phyloP scores from a whole-genome alignment of 73 alveolate genomes.

The Urostyla sp. region DNA sequence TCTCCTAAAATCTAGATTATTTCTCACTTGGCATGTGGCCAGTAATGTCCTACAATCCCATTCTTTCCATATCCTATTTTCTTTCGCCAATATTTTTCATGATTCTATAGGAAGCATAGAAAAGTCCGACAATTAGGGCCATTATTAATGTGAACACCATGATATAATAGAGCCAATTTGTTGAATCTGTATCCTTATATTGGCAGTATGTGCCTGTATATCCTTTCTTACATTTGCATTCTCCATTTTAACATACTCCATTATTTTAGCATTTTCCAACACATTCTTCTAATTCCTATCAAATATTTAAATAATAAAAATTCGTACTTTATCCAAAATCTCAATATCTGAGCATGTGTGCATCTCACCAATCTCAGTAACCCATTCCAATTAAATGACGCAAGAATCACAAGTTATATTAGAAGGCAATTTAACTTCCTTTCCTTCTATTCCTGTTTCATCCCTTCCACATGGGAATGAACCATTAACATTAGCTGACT shows the following conservation, averaged over 20 bases:
- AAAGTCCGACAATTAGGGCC: conserved; percentile 7
- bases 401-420: conserved; percentile 84
- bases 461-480: conserved; percentile 76
- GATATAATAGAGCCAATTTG: neutral
- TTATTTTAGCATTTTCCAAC: conserved; percentile 79
- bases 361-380: conserved; percentile 74
- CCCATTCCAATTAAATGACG: conserved; percentile 74
- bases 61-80: too few species aligned
- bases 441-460: conserved; percentile 67
- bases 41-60: too few species aligned
- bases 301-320: neutral
- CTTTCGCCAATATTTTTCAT: conserved; percentile 5
- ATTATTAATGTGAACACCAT: conserved; percentile 1
- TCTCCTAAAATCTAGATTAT: too few species aligned
- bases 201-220: conserved; percentile 79
- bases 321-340: conserved; percentile 62
- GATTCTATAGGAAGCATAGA: neutral
- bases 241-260: conserved; percentile 86
- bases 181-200: conserved; percentile 30
- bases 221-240: conserved; percentile 75
- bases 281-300: conserved; percentile 68
- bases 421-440: conserved; percentile 71
- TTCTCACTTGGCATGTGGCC: too few species aligned
- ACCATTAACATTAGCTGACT: conserved; percentile 58
- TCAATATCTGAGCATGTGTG: conserved; percentile 81